Percentiles rank a stretch among this genome's conserved stretches.
These are phyloP conservation scores for Colletotrichum sp. DNA, from an alignment of 2,329 filamentous ascomycete species.

Conservation along the genomic window DNA sequence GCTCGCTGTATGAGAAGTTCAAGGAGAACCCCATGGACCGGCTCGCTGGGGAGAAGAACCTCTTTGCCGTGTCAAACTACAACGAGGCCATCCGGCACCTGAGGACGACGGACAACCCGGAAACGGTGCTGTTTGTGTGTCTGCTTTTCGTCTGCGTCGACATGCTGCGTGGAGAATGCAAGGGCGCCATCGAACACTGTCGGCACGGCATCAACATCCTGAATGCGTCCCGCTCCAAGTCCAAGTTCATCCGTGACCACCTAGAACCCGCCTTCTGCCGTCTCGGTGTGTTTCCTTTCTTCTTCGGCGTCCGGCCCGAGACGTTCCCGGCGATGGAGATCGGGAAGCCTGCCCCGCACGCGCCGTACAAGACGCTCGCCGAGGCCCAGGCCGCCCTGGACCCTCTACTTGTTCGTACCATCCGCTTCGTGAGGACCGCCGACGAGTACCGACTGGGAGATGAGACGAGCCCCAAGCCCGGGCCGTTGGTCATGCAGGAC, in stretches of 20 bases:
- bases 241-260: constrained; percentile 30
- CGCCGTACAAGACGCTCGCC: constrained; percentile 16
- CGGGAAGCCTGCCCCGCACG: neutral
- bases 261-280: constrained; percentile 42
- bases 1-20: constrained; percentile 41
- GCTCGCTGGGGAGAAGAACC: constrained; percentile 20
- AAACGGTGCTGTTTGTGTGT: constrained; percentile 43
- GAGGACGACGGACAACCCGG: constrained; percentile 30
- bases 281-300: constrained; percentile 42
- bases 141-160: constrained; percentile 50
- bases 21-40: neutral
- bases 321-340: constrained; percentile 27
- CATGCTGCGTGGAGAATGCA: constrained; percentile 40
- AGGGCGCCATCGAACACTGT: constrained; percentile 40
- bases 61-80: constrained; percentile 43
- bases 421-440: constrained; percentile 33
- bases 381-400: constrained; percentile 36
- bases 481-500: constrained; percentile 24
- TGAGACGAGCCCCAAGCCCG: neutral
- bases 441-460: constrained; percentile 31
- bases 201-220: constrained; percentile 43
- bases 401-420: constrained; percentile 27
- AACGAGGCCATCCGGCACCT: constrained; percentile 43
- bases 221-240: constrained; percentile 24
- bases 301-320: constrained; percentile 33